Evolutionary conservation across 2,329 filamentous ascomycete species (phyloP).

Genomic region (Cladosporium austrohemisphaericum): DNA sequence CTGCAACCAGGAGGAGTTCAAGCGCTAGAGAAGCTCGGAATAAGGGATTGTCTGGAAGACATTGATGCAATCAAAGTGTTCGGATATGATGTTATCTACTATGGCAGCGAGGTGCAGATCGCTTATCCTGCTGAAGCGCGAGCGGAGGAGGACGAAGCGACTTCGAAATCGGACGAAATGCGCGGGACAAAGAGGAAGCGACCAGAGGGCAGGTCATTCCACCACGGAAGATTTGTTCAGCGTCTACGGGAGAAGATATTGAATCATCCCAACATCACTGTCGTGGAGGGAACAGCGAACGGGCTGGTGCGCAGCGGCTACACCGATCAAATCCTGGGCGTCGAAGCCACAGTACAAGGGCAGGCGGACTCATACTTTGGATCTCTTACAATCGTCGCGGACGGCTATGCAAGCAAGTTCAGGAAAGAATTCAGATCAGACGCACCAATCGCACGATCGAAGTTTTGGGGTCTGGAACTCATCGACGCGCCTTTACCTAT

Average conservation of each 20-base stretch:
- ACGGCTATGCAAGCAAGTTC: constrained; percentile 91
- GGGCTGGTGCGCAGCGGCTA: constrained; percentile 68
- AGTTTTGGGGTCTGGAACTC: constrained; percentile 91
- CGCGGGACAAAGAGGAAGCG: constrained; percentile 39
- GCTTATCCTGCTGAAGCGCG: constrained; percentile 67
- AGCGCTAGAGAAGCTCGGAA: constrained; percentile 74
- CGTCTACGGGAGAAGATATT: constrained; percentile 73
- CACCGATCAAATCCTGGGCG: constrained; percentile 72
- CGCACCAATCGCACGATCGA: constrained; percentile 69
- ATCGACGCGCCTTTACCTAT: constrained; percentile 78
- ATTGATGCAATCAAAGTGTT: constrained; percentile 82
- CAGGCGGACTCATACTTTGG: constrained; percentile 75
- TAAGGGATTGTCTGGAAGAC: constrained; percentile 76
- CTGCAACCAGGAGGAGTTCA: constrained; percentile 87
- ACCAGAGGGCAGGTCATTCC: constrained; percentile 76
- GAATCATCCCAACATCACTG: constrained; percentile 75
- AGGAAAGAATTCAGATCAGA: constrained; percentile 70
- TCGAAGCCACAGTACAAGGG: constrained; percentile 67
- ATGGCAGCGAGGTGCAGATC: constrained; percentile 68
- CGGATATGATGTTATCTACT: constrained; percentile 85
- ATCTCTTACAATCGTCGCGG: constrained; percentile 79
- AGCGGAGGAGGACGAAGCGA: constrained; percentile 29
- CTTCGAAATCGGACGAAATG: constrained; percentile 32
- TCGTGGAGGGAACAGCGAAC: constrained; percentile 84
- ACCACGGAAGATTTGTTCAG: constrained; percentile 90